Conservation (phyloP, 148 eudicot species). For the Vaccinium darrowii region DNA sequence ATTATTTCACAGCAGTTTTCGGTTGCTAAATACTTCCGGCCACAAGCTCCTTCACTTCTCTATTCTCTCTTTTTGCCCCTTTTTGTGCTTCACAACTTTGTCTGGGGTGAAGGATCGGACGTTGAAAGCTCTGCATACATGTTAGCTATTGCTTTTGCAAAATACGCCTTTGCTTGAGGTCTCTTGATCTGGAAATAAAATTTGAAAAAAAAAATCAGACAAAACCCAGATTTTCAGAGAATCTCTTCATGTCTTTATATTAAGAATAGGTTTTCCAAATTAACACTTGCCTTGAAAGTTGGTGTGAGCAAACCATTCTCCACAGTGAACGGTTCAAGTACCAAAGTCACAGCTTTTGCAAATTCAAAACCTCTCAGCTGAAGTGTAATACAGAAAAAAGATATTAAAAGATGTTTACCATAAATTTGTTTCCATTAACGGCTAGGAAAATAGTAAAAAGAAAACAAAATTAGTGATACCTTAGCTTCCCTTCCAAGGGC, state of each 20-base stretch:
- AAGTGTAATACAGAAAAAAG: conserved; percentile 9
- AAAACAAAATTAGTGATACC: conserved; percentile 33
- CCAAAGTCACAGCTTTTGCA: conserved; percentile 83
- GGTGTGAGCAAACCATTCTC: conserved; percentile 95
- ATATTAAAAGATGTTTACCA: not conserved
- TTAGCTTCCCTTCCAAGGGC: conserved; percentile 73
- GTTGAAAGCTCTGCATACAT: conserved; percentile 53
- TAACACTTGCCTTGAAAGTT: conserved; percentile 69
- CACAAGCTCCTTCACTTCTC: not conserved
- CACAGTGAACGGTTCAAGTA: conserved; percentile 73
- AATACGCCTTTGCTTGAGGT: conserved; percentile 82
- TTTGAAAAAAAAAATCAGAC: conserved; percentile 7
- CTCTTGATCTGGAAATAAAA: conserved; percentile 51
- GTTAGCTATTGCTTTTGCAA: conserved; percentile 61
- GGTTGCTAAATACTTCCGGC: not conserved
- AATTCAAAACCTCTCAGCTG: conserved; percentile 91
- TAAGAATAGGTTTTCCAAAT: not conserved
- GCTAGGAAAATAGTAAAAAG: not conserved
- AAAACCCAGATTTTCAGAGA: not conserved
- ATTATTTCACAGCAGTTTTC: not conserved
- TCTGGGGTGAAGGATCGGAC: conserved; percentile 38
- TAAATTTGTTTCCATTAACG: not conserved
- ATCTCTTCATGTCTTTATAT: not conserved
- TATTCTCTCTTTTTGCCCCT: not conserved
- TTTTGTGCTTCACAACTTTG: conserved; percentile 26